Evolutionary conservation across 371 early-diverging fungal genomes (phyloP).

Genomic region (Rhizomucor miehei): DNA sequence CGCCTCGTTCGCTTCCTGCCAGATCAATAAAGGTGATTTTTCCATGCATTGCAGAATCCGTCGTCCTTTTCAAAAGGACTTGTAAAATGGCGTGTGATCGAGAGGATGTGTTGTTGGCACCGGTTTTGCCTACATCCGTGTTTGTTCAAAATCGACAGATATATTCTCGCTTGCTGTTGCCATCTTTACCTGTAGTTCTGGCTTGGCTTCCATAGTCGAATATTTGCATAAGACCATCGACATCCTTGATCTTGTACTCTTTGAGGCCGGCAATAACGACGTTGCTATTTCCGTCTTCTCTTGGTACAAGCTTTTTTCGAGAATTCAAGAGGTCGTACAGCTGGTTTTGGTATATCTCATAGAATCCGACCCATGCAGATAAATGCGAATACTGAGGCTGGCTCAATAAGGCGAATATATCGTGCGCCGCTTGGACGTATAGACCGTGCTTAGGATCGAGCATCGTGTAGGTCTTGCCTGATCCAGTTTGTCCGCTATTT

Average conservation of each 20-base stretch:
- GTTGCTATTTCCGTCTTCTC: conserved; percentile 94
- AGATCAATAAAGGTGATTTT: conserved; percentile 98
- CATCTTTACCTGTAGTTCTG: conserved; percentile 76
- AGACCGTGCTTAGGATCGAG: conserved; percentile 81
- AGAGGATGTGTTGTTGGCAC: conserved; percentile 93
- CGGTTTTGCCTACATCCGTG: conserved; percentile 68
- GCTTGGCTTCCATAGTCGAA: conserved; percentile 89
- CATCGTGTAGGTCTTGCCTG: conserved; percentile 99
- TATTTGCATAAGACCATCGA: conserved; percentile 80
- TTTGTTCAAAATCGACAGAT: neutral
- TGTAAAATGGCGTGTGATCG: conserved; percentile 98
- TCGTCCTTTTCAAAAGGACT: conserved; percentile 72
- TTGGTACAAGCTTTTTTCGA: conserved; percentile 83
- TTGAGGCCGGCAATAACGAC: conserved; percentile 87
- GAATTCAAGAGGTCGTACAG: conserved; percentile 92
- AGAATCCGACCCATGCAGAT: conserved; percentile 86
- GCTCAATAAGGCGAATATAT: conserved; percentile 80
- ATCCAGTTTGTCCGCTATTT: conserved; percentile 90
- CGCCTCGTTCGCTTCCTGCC: conserved; percentile 98
- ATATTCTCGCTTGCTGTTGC: neutral
- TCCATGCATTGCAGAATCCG: conserved; percentile 60
- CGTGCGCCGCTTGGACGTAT: conserved; percentile 88
- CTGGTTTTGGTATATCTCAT: conserved; percentile 97
- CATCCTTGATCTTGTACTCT: conserved; percentile 76
- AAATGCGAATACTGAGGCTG: conserved; percentile 69